Base-by-base conservation (phyloP, 306 rosid genomes). In the Dalbergia cochinchinensis region DNA sequence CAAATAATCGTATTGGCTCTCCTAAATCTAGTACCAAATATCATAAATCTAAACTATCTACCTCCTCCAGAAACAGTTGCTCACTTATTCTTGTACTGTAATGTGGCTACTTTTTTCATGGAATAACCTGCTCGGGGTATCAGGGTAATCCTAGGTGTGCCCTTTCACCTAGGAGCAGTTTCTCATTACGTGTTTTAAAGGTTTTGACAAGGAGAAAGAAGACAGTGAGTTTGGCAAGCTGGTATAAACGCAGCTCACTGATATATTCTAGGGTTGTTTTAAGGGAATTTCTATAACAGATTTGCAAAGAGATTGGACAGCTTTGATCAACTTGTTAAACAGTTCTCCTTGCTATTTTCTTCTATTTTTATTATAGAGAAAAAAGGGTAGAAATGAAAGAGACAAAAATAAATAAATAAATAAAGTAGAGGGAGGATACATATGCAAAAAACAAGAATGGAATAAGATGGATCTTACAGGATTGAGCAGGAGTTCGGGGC, bases 401-500 rank as follows among this genome's bases (percentile, higher is more conserved):
- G 2, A 7, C 0, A 42, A 7, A 42, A 42, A 12, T 42, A 42
- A 42, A 42, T 2, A 42, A 0, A n/a, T n/a, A n/a, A n/a, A n/a
- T n/a, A n/a, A 26, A 26, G 31, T 26, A 26, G 31, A 26, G 22
- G 22, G 22, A 20, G 22, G 22, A 20, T 20, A 47, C 14, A 9
- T 47, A 47, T 47, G 51, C 51, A 47, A 11, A 1, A 12, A 47
- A 3, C 3, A 12, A 42, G 53, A 47, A 15, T 39, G 53, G 65
- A 68, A 76, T 18, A 68, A 69, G 8, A 84, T 51, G 70, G 71
- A 64, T 82, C 93, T 90, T 89, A 95, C 98, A 1, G 98, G 91
- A 88, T 95, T 95, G 62, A 95, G 92, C 55, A 95, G 89, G 61
- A 93, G 97, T 77, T 95, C 99, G 31, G 88, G 85, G 80, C 98